Base-by-base conservation (phyloP, 2,329 filamentous ascomycete species). In the Rasamsonia emersonii region DNA sequence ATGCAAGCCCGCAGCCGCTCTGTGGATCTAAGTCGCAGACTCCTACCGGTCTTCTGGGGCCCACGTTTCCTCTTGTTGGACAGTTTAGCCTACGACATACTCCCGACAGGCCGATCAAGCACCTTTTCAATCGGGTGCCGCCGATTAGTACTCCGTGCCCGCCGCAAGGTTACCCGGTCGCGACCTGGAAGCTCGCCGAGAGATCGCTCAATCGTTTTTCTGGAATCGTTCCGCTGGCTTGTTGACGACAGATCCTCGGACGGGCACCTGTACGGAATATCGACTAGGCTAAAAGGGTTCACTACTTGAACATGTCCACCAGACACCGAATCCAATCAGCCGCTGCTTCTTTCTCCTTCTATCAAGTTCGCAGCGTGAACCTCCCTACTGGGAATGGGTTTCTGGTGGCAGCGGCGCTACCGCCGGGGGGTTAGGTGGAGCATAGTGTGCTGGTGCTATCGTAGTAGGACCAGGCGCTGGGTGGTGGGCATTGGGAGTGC, bases 11-110 rank as follows among this genome's bases (percentile, higher is more conserved):
- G 27, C 26, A 28, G 18, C 36, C 31, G 27, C 28, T 19, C 17
- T 36, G 36, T 35, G 27, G 36, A 38, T 24, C 36, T 28, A 38
- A 17, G 28, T 26, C 20, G n/a, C 8, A 23, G 20, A 23, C 20
- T 23, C n/a, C 20, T 8, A 8, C 20, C 20, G 8, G 20, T 23
- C 8, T n/a, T 23, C n/a, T 23, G 8, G 20, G 20, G 20, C 20
- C 20, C 20, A 23, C 20, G n/a, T 23, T n/a, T n/a, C n/a, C n/a
- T n/a, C n/a, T n/a, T n/a, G n/a, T n/a, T n/a, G n/a, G n/a, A n/a
- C n/a, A n/a, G n/a, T n/a, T n/a, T n/a, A n/a, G n/a, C n/a, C n/a
- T n/a, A n/a, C n/a, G n/a, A n/a, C n/a, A n/a, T n/a, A n/a, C n/a
- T n/a, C n/a, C n/a, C n/a, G n/a, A n/a, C n/a, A n/a, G n/a, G 20